A percentile compares a stretch with the other conserved stretches of the same genome.
phyloP scores from a whole-genome alignment of 2,329 filamentous ascomycete genomes.

The Pleurostoma richardsiae region DNA sequence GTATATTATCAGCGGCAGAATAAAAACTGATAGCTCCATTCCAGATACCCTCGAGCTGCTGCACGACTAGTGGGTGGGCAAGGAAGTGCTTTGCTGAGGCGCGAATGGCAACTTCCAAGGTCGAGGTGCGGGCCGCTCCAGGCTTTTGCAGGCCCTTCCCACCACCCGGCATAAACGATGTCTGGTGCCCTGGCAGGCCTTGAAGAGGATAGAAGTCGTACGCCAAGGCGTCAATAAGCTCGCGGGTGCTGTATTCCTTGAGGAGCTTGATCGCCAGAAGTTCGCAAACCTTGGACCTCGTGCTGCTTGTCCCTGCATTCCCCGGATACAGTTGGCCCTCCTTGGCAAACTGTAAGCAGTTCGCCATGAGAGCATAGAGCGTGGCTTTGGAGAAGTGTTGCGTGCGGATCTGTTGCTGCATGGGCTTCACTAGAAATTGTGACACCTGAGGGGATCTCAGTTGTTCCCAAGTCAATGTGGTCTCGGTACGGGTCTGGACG shows the following conservation, averaged over 20 bases:
- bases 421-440: conserved; percentile 91
- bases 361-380: conserved; percentile 85
- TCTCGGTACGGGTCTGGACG: conserved; percentile 81
- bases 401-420: conserved; percentile 80
- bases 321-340: conserved; percentile 78
- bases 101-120: conserved; percentile 87
- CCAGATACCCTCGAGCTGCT: conserved; percentile 97
- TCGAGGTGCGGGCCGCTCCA: conserved; percentile 73
- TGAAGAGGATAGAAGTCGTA: conserved; percentile 95
- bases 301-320: conserved; percentile 77
- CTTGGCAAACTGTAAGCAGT: conserved; percentile 88
- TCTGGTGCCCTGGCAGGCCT: conserved; percentile 55
- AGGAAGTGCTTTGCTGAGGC: conserved; percentile 90
- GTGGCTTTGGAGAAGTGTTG: conserved; percentile 83
- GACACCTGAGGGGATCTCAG: conserved; percentile 92
- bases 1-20: conserved; percentile 78
- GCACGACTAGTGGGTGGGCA: conserved; percentile 84
- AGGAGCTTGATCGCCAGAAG: conserved; percentile 83
- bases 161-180: conserved; percentile 28
- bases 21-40: conserved; percentile 93
- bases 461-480: conserved; percentile 90
- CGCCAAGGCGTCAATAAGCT: conserved; percentile 88
- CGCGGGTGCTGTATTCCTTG: conserved; percentile 82
- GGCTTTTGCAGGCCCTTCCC: conserved; percentile 39
- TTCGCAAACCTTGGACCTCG: conserved; percentile 84